Percentiles rank a stretch among this genome's conserved stretches.
phyloP scores from a whole-genome alignment of 2,329 filamentous ascomycete species.

The Botryotinia globosa region DNA sequence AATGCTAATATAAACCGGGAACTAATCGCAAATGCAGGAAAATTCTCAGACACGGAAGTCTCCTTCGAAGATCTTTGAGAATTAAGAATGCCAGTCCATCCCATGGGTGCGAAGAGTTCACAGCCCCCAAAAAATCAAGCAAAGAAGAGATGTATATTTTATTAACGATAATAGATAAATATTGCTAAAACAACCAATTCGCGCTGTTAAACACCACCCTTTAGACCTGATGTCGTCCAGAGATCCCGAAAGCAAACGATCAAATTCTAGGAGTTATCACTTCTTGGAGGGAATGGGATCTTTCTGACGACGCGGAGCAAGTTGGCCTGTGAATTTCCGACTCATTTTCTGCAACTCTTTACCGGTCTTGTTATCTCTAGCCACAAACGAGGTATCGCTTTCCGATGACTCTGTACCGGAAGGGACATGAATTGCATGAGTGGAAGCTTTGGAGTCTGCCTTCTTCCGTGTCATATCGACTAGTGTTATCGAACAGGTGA shows the following conservation, averaged over 20 bases:
- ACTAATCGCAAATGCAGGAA: not conserved
- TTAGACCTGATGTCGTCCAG: not conserved
- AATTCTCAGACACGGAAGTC: not conserved
- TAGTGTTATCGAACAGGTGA: not conserved
- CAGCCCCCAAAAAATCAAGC: not conserved
- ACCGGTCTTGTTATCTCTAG: not conserved
- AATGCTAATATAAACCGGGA: not conserved
- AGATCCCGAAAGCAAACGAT: not conserved
- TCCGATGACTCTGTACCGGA: not conserved
- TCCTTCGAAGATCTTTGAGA: not conserved
- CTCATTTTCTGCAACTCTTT: not conserved
- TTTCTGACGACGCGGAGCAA: not conserved
- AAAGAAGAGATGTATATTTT: not conserved
- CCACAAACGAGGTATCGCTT: not conserved
- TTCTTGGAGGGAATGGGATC: not conserved
- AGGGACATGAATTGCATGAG: not conserved
- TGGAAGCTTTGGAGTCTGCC: not conserved
- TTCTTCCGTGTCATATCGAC: not conserved
- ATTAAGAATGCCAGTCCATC: not conserved
- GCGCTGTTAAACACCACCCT: not conserved
- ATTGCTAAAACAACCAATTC: not conserved
- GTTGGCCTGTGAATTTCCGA: not conserved
- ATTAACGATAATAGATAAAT: not conserved
- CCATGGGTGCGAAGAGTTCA: too few species aligned
- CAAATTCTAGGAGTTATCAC: too few species aligned